These are phyloP conservation scores for Salicornia ramosissima DNA, from an alignment of 148 eudicot species.

Conservation along the genomic window DNA sequence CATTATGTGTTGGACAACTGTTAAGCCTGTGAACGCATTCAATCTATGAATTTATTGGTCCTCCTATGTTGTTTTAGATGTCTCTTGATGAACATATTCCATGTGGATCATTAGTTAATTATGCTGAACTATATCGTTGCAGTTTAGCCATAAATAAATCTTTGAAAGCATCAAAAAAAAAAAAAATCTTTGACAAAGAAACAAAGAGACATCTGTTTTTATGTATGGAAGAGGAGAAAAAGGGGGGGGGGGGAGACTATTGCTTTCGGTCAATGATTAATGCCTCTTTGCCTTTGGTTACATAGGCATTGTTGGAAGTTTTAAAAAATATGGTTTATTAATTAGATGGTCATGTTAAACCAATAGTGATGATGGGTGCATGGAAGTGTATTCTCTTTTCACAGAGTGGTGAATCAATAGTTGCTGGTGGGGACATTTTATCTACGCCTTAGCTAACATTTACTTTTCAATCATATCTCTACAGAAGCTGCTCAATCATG, in stretches of 20 bases:
- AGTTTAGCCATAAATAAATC: no score
- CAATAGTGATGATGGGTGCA: conserved; percentile 3
- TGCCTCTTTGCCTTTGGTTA: no score
- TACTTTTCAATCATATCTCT: conserved; percentile 30
- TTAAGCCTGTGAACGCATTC: background rate
- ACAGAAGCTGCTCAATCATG: conserved; percentile 98
- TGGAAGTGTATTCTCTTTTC: background rate
- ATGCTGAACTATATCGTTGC: no score
- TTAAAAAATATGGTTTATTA: background rate
- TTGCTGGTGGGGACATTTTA: conserved; percentile 1
- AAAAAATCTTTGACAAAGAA: no score
- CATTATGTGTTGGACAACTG: background rate
- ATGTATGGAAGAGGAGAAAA: no score
- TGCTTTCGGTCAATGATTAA: no score
- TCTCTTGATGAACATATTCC: no score
- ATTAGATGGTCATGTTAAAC: background rate
- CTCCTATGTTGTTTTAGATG: background rate
- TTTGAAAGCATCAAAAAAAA: no score
- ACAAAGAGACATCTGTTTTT: no score
- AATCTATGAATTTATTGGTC: background rate
- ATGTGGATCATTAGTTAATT: no score
- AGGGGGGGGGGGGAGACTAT: no score
- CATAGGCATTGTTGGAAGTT: background rate
- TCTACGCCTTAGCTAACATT: conserved; percentile 25
- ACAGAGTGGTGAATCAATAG: background rate